phyloP scores from a whole-genome alignment of 805 yeast species.

The Tetrapisispora pingtungensis region DNA sequence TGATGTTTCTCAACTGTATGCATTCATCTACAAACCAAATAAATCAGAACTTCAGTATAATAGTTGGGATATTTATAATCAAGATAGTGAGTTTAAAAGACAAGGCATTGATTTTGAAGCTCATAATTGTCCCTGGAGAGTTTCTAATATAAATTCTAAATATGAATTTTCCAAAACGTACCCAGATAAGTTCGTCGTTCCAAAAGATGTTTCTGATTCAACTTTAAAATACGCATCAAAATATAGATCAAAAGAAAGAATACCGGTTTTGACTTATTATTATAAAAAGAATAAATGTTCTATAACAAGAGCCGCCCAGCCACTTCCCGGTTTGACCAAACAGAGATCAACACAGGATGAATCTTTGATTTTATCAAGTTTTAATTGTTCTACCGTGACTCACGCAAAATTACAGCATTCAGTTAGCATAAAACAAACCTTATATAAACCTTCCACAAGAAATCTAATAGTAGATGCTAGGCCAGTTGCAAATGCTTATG shows the following conservation, averaged over 20 bases:
- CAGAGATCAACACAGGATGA: conserved; percentile 89
- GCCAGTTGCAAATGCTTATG: conserved; percentile 90
- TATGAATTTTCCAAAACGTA: conserved; percentile 68
- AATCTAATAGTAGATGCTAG: conserved; percentile 84
- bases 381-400: conserved; percentile 37
- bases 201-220: conserved; percentile 68
- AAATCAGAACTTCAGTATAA: conserved; percentile 42
- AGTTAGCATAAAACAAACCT: too few relatives aligned
- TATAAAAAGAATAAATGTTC: conserved; percentile 62
- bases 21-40: conserved; percentile 72
- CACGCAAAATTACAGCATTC: too few relatives aligned
- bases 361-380: conserved; percentile 62
- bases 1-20: conserved; percentile 54
- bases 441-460: conserved; percentile 21
- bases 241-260: conserved; percentile 73
- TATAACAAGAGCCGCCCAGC: conserved; percentile 86
- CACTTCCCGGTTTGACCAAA: conserved; percentile 82
- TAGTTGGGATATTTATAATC: conserved; percentile 67
- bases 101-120: conserved; percentile 45
- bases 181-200: conserved; percentile 60
- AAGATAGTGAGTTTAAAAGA: conserved; percentile 55
- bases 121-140: conserved; percentile 49
- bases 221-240: conserved; percentile 75
- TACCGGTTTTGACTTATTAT: conserved; percentile 74
- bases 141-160: conserved; percentile 51